Conservation (phyloP, 2,329 filamentous ascomycete genomes). For the Blastomyces emzantsi region DNA sequence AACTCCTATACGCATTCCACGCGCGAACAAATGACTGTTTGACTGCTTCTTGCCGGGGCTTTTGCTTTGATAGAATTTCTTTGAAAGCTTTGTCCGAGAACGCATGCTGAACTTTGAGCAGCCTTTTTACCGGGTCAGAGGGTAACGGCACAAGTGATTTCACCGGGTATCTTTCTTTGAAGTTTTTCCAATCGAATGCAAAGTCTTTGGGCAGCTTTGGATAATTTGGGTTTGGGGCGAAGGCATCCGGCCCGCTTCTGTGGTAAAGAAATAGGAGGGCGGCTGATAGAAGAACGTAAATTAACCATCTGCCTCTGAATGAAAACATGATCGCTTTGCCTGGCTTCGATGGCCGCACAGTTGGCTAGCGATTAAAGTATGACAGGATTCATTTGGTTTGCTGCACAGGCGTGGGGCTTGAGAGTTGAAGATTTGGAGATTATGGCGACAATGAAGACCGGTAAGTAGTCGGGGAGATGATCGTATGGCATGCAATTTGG, state of each 20-base stretch:
- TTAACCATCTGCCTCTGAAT: conserved; percentile 1
- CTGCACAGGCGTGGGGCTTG: background rate
- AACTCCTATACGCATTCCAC: conserved; percentile 52
- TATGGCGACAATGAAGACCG: background rate
- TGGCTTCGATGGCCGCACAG: background rate
- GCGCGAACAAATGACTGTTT: conserved; percentile 46
- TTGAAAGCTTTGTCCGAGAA: conserved; percentile 20
- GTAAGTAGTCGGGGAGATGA: background rate
- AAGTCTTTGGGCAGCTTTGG: background rate
- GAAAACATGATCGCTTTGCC: background rate
- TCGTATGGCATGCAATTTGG: background rate
- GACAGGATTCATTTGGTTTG: background rate
- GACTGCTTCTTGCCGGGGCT: conserved; percentile 38
- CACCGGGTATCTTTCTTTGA: conserved; percentile 18
- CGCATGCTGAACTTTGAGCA: conserved; percentile 23
- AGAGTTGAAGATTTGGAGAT: background rate
- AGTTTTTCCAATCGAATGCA: conserved; percentile 1
- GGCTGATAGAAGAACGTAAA: background rate
- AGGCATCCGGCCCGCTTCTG: background rate
- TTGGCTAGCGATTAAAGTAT: background rate
- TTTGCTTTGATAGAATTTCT: conserved; percentile 30
- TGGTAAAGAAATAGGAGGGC: background rate
- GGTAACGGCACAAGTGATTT: conserved; percentile 20
- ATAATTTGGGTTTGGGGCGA: background rate
- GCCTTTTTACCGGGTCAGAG: conserved; percentile 16